phyloP scores from a whole-genome alignment of 1,284 basidiomycete species.

The Volvariella surrecta region DNA sequence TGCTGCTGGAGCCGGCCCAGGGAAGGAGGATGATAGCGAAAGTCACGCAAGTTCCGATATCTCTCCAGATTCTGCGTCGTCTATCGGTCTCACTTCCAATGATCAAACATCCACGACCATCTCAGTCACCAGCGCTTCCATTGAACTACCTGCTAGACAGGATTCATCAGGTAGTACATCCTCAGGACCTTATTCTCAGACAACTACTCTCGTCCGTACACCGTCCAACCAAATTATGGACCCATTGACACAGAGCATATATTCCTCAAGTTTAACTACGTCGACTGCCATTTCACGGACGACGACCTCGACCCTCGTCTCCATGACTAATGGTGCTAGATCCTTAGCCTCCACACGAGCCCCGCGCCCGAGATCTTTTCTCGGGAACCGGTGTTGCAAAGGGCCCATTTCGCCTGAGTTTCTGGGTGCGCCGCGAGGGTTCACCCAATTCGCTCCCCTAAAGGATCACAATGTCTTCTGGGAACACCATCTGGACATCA shows the following conservation, averaged over 20 bases:
- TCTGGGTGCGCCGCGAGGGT: constrained; percentile 33
- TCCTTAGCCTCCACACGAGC: no score
- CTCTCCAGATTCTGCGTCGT: not conserved
- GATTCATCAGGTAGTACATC: not conserved
- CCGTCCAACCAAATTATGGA: no score
- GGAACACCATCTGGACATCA: constrained; percentile 45
- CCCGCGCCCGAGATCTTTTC: no score
- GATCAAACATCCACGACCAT: no score
- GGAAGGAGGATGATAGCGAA: constrained; percentile 9
- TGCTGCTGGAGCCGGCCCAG: constrained; percentile 10
- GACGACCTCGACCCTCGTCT: constrained; percentile 7
- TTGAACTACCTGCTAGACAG: not conserved
- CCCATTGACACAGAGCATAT: no score
- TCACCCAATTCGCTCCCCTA: constrained; percentile 46
- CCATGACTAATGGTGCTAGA: no score
- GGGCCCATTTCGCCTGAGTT: no score
- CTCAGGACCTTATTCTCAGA: not conserved
- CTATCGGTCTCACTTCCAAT: not conserved
- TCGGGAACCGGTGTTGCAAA: no score
- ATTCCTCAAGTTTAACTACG: not conserved
- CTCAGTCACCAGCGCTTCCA: no score
- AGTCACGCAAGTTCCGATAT: constrained; percentile 3
- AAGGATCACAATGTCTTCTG: constrained; percentile 54
- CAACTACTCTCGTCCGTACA: not conserved
- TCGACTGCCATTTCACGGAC: constrained; percentile 3